Base-by-base conservation (phyloP, 805 yeast genomes). In the Saturnispora sekii region DNA sequence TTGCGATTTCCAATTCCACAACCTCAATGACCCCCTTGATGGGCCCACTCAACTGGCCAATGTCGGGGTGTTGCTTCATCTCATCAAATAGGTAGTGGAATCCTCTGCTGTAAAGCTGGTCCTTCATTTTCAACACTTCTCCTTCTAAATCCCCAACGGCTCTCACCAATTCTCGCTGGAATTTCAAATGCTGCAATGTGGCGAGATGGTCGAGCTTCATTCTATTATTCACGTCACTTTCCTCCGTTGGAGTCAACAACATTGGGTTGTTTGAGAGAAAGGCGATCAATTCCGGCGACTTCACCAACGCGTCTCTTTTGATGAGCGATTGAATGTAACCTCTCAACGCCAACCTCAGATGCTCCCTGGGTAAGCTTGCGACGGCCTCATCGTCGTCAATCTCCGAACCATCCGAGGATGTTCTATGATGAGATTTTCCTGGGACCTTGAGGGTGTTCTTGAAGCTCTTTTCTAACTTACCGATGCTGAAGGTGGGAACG, bases 1-100 rank as follows among this genome's bases (percentile, higher is more conserved):
- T 84, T 0, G 97, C 86, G 8, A 86, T 62, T 58, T 88, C 90
- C 10, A 90, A 74, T 49, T 87, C 78, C 48, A 82, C 75, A 86
- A 96, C 82, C 53, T 84, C 87, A 35, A 86, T 69, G 51, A 89
- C 80, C 40, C 84, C 74, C 50, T 71, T 69, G 37, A 88, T 67
- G 33, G 84, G 69, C 2, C 84, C 82, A 5, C 90, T 76, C 40
- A 87, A 66, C 8, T 83, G 76, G 10, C 63, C 63, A 6, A 84
- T 71, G 11, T 64, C 66, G 0, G 65, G 60, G 9, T 34, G 15
- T 3, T 14, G 31, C 43, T 82, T 81, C 21, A 93, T 67, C 53
- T 87, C 95, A 28, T 68, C 56, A 52, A 90, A 80, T 10, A 90
- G 59, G 15, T 70, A 65, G 3, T 74, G 63, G 17, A 89, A 62